Conservation (phyloP, 495 filamentous ascomycete genomes). For the Lophium mytilinum region DNA sequence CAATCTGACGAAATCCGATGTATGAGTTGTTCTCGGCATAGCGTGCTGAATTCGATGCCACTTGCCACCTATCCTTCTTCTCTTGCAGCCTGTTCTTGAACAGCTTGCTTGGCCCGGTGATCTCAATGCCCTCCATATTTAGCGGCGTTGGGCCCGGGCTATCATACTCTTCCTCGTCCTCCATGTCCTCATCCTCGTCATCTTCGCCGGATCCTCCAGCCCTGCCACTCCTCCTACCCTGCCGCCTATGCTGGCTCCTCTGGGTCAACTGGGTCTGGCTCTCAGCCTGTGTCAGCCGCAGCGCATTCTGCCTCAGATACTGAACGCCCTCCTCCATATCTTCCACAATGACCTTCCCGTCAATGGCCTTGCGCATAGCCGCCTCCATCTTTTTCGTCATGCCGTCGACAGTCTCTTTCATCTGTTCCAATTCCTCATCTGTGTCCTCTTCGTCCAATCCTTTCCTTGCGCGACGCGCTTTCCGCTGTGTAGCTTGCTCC, state of each 20-base stretch:
- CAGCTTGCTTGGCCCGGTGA: conserved; percentile 21
- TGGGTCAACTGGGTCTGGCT: conserved; percentile 5
- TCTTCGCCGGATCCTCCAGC: background rate
- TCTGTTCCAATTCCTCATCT: conserved; percentile 14
- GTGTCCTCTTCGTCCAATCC: conserved; percentile 10
- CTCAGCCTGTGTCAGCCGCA: conserved; percentile 9
- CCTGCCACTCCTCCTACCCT: background rate
- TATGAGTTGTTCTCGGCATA: conserved; percentile 78
- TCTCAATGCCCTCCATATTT: background rate
- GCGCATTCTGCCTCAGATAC: conserved; percentile 7
- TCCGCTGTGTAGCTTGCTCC: conserved; percentile 9
- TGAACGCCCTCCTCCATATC: conserved; percentile 13
- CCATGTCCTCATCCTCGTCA: conserved; percentile 13
- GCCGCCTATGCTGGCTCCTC: conserved; percentile 1
- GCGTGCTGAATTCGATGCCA: conserved; percentile 25
- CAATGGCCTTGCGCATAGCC: conserved; percentile 32
- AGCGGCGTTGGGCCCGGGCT: conserved; percentile 16
- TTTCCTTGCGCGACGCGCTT: conserved; percentile 14
- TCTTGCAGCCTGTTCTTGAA: conserved; percentile 23
- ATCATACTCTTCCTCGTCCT: conserved; percentile 6
- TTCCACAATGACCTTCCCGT: conserved; percentile 22
- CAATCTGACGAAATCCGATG: conserved; percentile 62
- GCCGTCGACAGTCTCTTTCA: conserved; percentile 25
- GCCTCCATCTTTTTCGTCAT: conserved; percentile 35
- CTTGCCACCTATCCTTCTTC: conserved; percentile 29